Evolutionary conservation across 352 stramenopile species (phyloP).

Genomic region (Phytophthora citricola): DNA sequence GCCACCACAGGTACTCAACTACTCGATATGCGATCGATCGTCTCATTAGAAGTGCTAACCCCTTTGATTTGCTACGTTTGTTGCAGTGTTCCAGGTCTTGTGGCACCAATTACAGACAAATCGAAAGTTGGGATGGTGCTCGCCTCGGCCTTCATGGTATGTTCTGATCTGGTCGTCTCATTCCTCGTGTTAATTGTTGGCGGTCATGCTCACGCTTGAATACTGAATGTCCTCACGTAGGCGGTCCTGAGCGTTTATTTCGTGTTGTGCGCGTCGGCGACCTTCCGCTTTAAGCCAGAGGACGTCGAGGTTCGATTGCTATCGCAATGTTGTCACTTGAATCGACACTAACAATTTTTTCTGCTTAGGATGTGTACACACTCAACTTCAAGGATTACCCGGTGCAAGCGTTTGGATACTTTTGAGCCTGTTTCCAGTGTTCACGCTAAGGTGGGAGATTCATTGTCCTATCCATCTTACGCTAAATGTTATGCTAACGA

Average conservation of each 20-base stretch:
- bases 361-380: slow-evolving; percentile 85
- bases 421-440: slow-evolving; percentile 90
- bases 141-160: slow-evolving; percentile 70
- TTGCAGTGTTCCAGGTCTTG: slow-evolving; percentile 76
- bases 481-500: slow-evolving; percentile 24
- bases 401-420: slow-evolving; percentile 83
- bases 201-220: slow-evolving; percentile 12
- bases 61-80: not conserved
- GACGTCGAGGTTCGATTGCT: slow-evolving; percentile 72
- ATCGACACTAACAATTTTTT: slow-evolving; percentile 19
- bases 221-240: slow-evolving; percentile 34
- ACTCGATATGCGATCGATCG: not conserved
- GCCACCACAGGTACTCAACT: slow-evolving; percentile 77
- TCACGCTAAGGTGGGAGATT: slow-evolving; percentile 72
- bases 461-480: slow-evolving; percentile 9
- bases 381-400: slow-evolving; percentile 90
- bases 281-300: slow-evolving; percentile 80
- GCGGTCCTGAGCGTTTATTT: slow-evolving; percentile 84
- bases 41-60: slow-evolving; percentile 3
- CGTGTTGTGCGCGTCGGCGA: slow-evolving; percentile 75
- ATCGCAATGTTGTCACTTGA: slow-evolving; percentile 18
- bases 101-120: slow-evolving; percentile 86
- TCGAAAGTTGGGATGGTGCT: slow-evolving; percentile 73
- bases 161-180: slow-evolving; percentile 10
- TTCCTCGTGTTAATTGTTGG: slow-evolving; percentile 13